phyloP scores from a whole-genome alignment of 495 filamentous ascomycete genomes.

The Thozetella sp. region DNA sequence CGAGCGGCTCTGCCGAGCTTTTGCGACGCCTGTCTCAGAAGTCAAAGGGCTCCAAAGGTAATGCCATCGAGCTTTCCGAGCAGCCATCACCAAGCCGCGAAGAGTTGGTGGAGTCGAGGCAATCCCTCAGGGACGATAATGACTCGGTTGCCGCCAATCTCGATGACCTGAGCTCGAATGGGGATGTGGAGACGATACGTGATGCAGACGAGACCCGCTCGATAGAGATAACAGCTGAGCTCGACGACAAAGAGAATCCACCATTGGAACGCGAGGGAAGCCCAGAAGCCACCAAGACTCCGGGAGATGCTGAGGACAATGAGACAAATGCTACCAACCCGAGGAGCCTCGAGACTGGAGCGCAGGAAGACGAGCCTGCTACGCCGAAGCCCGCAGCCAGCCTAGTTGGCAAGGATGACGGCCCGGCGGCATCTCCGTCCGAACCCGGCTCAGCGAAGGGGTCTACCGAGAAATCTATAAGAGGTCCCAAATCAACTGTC shows the following conservation, averaged over 20 bases:
- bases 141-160: constrained; percentile 56
- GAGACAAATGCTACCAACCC: background rate
- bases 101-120: constrained; percentile 41
- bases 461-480: constrained; percentile 13
- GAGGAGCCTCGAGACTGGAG: too few relatives aligned
- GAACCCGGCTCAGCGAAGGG: constrained; percentile 7
- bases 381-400: constrained; percentile 12
- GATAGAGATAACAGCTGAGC: constrained; percentile 26
- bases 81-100: constrained; percentile 30
- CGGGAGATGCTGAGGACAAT: constrained; percentile 11
- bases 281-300: background rate
- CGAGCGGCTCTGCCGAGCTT: constrained; percentile 42
- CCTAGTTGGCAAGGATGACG: constrained; percentile 5
- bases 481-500: constrained; percentile 3
- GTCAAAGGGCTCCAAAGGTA: constrained; percentile 15
- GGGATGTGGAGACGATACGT: constrained; percentile 18
- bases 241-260: constrained; percentile 11
- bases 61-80: constrained; percentile 14
- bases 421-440: background rate
- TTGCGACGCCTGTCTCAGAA: constrained; percentile 47
- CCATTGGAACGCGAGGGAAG: too few relatives aligned
- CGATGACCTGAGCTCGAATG: constrained; percentile 48
- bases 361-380: too few relatives aligned
- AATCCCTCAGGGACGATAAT: constrained; percentile 25
- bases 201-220: constrained; percentile 6